Conservation (phyloP, 2,329 filamentous ascomycete genomes). For the Fusarium ramigenum region DNA sequence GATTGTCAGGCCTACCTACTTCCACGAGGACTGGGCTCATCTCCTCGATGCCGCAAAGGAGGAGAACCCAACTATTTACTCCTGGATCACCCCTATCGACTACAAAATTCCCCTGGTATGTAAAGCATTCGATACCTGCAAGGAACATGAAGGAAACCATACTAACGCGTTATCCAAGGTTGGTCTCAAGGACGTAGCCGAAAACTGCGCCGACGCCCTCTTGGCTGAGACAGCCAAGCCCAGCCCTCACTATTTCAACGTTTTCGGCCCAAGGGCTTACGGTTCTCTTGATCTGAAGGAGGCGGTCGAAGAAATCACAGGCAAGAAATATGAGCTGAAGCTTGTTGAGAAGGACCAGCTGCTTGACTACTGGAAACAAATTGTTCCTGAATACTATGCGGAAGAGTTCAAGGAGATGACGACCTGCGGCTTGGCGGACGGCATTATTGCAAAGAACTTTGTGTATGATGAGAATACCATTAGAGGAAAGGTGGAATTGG, state of each 20-base stretch:
- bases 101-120: constrained; percentile 47
- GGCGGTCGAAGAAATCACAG: constrained; percentile 41
- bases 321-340: constrained; percentile 38
- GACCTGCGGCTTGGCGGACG: constrained; percentile 36
- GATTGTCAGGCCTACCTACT: constrained; percentile 36
- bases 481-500: constrained; percentile 39
- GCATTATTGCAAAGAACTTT: constrained; percentile 39
- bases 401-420: constrained; percentile 46
- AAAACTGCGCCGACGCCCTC: constrained; percentile 37
- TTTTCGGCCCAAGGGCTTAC: constrained; percentile 45
- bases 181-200: constrained; percentile 44
- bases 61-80: constrained; percentile 41
- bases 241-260: constrained; percentile 31
- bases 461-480: constrained; percentile 38
- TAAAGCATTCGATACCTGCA: accelerated
- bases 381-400: constrained; percentile 35
- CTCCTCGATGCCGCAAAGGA: constrained; percentile 31
- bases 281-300: constrained; percentile 43
- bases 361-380: constrained; percentile 35
- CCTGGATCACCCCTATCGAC: constrained; percentile 40
- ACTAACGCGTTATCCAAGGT: constrained; percentile 32
- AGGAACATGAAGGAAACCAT: not conserved
- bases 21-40: constrained; percentile 36
- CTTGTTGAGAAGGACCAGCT: constrained; percentile 39
- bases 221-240: constrained; percentile 20